phyloP scores from a whole-genome alignment of 805 yeast genomes.

The Torulaspora gathmanii region DNA sequence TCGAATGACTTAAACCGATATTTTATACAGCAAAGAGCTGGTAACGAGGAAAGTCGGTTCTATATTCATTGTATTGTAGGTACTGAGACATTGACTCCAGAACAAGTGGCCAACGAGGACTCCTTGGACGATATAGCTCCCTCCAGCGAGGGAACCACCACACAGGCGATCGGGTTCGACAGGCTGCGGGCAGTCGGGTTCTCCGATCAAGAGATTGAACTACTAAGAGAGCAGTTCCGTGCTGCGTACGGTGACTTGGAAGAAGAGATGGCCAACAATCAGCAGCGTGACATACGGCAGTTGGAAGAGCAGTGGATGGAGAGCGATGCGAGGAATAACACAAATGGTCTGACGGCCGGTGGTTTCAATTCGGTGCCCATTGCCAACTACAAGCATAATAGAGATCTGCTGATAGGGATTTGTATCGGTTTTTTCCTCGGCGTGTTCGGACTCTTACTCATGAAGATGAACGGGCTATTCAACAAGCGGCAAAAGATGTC shows the following conservation, averaged over 20 bases:
- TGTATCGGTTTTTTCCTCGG: conserved; percentile 75
- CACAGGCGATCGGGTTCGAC: conserved; percentile 78
- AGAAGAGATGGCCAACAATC: conserved; percentile 17
- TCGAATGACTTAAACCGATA: conserved; percentile 16
- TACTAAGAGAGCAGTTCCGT: conserved; percentile 69
- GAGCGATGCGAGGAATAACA: conserved; percentile 60
- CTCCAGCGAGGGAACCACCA: conserved; percentile 27
- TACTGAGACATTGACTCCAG: conserved; percentile 37
- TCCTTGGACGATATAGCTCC: conserved; percentile 43
- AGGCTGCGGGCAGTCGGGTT: conserved; percentile 79
- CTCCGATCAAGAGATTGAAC: conserved; percentile 67
- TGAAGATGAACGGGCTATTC: conserved; percentile 57
- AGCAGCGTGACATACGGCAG: conserved; percentile 46
- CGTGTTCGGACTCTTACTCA: conserved; percentile 57
- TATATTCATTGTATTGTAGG: conserved; percentile 81
- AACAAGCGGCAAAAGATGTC: conserved; percentile 62
- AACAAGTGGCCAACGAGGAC: conserved; percentile 57
- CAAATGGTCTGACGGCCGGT: conserved; percentile 46
- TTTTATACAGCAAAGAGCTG: conserved; percentile 11
- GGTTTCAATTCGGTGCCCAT: conserved; percentile 40
- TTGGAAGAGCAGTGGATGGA: conserved; percentile 89
- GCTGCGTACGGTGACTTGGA: conserved; percentile 53
- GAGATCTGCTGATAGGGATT: conserved; percentile 65
- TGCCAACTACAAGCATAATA: conserved; percentile 46
- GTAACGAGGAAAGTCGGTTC: conserved; percentile 34